Evolutionary conservation across 1,284 basidiomycete genomes (phyloP), one percentile per base, ranked within the genome.

Genomic region (Tilletia setariae): DNA sequence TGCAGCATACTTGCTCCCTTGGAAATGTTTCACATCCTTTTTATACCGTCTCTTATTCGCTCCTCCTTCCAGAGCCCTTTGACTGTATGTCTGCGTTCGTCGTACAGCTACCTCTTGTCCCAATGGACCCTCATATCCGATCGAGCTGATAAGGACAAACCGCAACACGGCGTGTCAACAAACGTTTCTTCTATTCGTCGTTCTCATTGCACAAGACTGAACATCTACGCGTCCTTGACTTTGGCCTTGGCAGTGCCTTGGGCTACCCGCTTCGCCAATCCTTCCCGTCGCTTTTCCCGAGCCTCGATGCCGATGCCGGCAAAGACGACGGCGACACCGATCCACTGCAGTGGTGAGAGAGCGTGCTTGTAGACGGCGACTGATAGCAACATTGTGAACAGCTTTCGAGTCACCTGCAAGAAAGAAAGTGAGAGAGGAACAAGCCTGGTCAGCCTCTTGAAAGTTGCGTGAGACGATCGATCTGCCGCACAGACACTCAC

Each of bases 371-470:
- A 98, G 0, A 98, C 88, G 30, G 95, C 83, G 3, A 99, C 94
- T 7, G 92, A 94, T 44, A 99, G 86, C 15, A 99, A 86, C 95
- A 99, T 98, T 3, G 95, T 98, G 83, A 97, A 96, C 80, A 99
- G 86, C 84, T 98, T 98, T 68, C 96, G 87, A n/a, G 95, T 98
- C 67, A 98, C 87, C 69, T 63, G 66, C 25, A 15, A 61, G 7
- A 23, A 13, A 49, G 47, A 19, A 19, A 49, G 25, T 8, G 47
- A 53, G 51, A 40, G 35, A 25, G 11, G 51, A 4, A 4, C 4
- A 25, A 53, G 6, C 6, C 11, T 25, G 0, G 94, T 97, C 76
- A 97, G 91, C 47, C 91, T 96, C 65, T 93, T 91, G 93, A 92
- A 32, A 97, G 85, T 40, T 1, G 1, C 8, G n/a, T 8, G 13